Base-by-base conservation (phyloP, 1,139 yeast genomes). In the Candida glucosophila region DNA sequence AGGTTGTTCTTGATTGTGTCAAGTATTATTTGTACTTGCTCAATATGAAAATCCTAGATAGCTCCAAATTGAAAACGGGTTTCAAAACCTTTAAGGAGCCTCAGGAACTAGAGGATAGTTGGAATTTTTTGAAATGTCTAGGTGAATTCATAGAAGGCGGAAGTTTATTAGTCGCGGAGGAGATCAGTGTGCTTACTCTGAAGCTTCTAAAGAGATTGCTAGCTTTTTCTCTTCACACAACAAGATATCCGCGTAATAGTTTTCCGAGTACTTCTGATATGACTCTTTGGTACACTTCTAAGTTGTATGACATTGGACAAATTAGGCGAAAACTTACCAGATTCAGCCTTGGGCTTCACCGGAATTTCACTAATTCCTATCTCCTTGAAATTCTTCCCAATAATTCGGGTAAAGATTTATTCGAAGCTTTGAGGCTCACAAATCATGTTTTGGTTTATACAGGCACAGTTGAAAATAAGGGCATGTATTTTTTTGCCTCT, bases 81-180 rank as follows among this genome's bases (percentile, higher is more conserved):
- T 80, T 83, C 54, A 69, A 90, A 40, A 81, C 95, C 0, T 85
- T 83, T 49, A 85, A 85, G 44, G 96, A 86, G 44, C 92, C 95
- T 0, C 98, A 90, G 43, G 88, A 81, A 42, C 58, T 90, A 28
- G 82, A 81, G 41, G 77, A 73, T 36, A 77, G 79, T 16, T 88
- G 93, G 82, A 63, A 65, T 23, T 77, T 78, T 39, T 58, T 90
- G 37, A 80, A 73, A 40, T 75, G 77, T 40, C 65, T 85, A 15
- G 95, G 96, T 6, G 49, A 48, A 28, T 69, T 68, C 34, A 73
- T 88, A 18, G 85, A 80, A 29, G 88, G 90, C n/a, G 92, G 94
- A 12, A 83, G 93, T 27, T 72, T 75, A 6, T 77, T 79, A 11
- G 77, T 88, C 25, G 93, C 96, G 0, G 77, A 74, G 35, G 88